These are phyloP conservation scores for Populus deltoides DNA, from an alignment of 345 rosid genomes.

Conservation along the genomic window DNA sequence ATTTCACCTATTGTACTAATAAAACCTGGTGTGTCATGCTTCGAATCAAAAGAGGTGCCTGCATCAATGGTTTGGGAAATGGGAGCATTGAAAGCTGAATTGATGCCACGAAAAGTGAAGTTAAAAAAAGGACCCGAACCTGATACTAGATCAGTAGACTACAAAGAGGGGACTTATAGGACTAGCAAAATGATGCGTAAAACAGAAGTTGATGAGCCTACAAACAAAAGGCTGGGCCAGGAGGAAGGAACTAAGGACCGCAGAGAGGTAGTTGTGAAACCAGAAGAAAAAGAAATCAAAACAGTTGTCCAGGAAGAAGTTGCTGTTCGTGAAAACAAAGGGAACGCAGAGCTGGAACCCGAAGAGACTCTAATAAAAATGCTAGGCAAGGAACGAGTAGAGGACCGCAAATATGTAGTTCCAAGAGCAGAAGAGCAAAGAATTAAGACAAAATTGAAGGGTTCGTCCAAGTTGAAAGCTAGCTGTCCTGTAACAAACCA, in stretches of 20 bases:
- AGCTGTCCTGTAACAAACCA: constrained; percentile 18
- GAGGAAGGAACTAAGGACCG: constrained; percentile 34
- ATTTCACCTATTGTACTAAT: constrained; percentile 59
- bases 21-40: constrained; percentile 39
- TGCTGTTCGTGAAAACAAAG: constrained; percentile 12
- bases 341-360: constrained; percentile 19
- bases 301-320: constrained; percentile 28
- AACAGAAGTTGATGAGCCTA: constrained; percentile 23
- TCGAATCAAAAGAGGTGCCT: constrained; percentile 25
- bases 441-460: constrained; percentile 29
- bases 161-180: constrained; percentile 19
- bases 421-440: constrained; percentile 35
- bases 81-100: constrained; percentile 15
- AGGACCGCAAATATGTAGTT: constrained; percentile 21
- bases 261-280: constrained; percentile 22
- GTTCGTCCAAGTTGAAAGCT: constrained; percentile 34
- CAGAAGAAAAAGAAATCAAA: constrained; percentile 40
- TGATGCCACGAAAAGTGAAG: constrained; percentile 29
- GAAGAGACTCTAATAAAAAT: constrained; percentile 25
- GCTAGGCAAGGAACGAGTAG: constrained; percentile 33
- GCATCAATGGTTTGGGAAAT: constrained; percentile 19
- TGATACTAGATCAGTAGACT: constrained; percentile 14
- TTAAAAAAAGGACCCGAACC: constrained; percentile 32
- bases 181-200: constrained; percentile 14
- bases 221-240: constrained; percentile 29